Conservation (phyloP, 805 yeast species). For the Candida ascalaphidarum region DNA sequence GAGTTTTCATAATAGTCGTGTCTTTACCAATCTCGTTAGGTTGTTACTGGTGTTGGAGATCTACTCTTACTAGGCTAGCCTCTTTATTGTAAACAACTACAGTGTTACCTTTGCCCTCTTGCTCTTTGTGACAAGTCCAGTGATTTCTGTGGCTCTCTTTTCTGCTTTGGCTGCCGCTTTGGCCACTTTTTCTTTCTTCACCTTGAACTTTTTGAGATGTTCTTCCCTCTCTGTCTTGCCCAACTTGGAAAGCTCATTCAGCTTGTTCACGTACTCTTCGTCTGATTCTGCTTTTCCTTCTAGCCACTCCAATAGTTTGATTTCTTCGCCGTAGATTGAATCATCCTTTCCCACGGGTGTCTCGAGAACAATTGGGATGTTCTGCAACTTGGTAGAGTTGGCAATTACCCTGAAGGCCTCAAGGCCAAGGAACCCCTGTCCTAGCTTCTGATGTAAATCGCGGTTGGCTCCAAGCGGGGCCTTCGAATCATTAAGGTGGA, state of each 20-base stretch:
- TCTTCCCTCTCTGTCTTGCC: conserved; percentile 70
- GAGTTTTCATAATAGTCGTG: too few relatives aligned
- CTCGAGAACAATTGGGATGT: conserved; percentile 77
- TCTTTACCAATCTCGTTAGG: too few relatives aligned
- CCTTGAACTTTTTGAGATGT: conserved; percentile 57
- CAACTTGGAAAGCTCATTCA: conserved; percentile 37
- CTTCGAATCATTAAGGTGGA: conserved; percentile 92
- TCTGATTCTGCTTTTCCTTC: conserved; percentile 49
- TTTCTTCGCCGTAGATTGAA: conserved; percentile 67
- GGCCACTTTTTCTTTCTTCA: conserved; percentile 29
- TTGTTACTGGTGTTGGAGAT: too few relatives aligned
- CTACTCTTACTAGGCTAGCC: too few relatives aligned
- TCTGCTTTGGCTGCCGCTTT: background rate
- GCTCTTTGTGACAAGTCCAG: too few relatives aligned
- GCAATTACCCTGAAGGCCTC: conserved; percentile 77
- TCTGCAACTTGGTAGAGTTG: conserved; percentile 51
- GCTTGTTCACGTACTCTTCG: conserved; percentile 42
- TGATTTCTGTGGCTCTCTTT: background rate
- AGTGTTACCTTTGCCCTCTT: too few relatives aligned
- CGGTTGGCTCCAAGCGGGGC: conserved; percentile 86
- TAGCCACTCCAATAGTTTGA: conserved; percentile 76
- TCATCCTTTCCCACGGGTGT: conserved; percentile 74
- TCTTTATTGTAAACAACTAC: too few relatives aligned
- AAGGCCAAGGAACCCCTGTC: conserved; percentile 82
- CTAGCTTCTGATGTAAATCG: conserved; percentile 85